Evolutionary conservation across 441 rosid species (phyloP).

Genomic region (Erodium moschatum): DNA sequence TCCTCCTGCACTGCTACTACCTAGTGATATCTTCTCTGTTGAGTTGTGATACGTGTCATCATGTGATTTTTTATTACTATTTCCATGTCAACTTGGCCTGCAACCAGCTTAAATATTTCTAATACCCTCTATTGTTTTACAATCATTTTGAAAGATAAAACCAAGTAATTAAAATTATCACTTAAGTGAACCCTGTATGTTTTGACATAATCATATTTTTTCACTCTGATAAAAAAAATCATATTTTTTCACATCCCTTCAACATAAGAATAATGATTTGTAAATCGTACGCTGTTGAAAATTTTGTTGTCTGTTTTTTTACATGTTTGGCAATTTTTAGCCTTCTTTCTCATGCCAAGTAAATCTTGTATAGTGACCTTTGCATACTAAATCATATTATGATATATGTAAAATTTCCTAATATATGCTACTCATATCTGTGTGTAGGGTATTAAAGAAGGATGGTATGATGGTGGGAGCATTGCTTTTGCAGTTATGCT

Average conservation of each 20-base stretch:
- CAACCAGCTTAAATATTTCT: background rate
- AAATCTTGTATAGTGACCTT: background rate
- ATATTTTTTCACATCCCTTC: background rate
- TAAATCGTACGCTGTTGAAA: background rate
- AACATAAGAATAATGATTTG: background rate
- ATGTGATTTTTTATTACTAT: background rate
- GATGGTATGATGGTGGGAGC: conserved; percentile 99
- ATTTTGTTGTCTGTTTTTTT: no score
- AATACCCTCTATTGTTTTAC: background rate
- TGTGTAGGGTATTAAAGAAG: conserved; percentile 71
- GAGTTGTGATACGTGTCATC: background rate
- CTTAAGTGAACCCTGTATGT: no score
- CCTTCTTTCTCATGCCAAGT: background rate
- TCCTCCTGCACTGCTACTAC: background rate
- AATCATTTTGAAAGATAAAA: background rate
- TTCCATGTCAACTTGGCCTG: background rate
- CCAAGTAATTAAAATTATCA: background rate
- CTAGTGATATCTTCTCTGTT: background rate
- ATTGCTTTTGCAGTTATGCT: conserved; percentile 85
- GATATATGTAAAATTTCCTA: background rate
- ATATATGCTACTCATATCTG: background rate
- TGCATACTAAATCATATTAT: background rate
- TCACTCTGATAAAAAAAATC: no score
- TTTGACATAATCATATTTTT: no score
- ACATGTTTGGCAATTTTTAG: background rate